Evolutionary conservation across 75 land plant genomes (phyloP).

Genomic region (Azolla pinnata): DNA sequence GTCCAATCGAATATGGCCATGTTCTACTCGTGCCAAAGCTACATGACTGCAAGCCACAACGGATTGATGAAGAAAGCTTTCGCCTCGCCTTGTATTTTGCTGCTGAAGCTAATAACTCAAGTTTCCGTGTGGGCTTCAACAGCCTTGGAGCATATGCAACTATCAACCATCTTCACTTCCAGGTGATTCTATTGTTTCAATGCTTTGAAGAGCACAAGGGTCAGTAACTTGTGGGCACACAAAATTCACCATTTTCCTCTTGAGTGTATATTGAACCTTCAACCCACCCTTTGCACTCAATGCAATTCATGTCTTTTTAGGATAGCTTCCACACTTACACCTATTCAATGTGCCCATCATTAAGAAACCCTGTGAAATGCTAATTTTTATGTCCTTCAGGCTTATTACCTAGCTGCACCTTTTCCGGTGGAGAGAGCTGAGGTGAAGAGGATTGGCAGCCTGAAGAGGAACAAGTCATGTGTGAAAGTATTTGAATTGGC

Average conservation of each 20-base stretch:
- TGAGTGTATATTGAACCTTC: no score
- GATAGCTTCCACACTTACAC: no score
- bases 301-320: no score
- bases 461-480: conserved; percentile 22
- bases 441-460: conserved; percentile 1
- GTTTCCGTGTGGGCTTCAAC: conserved; percentile 84
- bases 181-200: no score
- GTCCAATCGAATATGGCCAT: conserved; percentile 96
- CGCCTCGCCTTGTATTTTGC: conserved; percentile 75
- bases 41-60: conserved; percentile 68
- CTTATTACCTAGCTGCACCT: conserved; percentile 57
- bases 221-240: no score
- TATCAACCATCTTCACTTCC: conserved; percentile 95
- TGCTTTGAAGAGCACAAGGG: no score
- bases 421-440: conserved; percentile 83
- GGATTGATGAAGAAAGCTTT: conserved; percentile 66
- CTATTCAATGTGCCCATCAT: no score
- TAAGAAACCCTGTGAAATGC: no score
- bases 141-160: conserved; percentile 98
- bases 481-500: conserved; percentile 46
- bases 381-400: no score
- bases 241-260: no score
- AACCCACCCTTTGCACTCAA: no score
- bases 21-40: conserved; percentile 81
- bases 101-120: conserved; percentile 60